phyloP scores from a whole-genome alignment of 495 filamentous ascomycete species.

The Daldinia loculata region DNA sequence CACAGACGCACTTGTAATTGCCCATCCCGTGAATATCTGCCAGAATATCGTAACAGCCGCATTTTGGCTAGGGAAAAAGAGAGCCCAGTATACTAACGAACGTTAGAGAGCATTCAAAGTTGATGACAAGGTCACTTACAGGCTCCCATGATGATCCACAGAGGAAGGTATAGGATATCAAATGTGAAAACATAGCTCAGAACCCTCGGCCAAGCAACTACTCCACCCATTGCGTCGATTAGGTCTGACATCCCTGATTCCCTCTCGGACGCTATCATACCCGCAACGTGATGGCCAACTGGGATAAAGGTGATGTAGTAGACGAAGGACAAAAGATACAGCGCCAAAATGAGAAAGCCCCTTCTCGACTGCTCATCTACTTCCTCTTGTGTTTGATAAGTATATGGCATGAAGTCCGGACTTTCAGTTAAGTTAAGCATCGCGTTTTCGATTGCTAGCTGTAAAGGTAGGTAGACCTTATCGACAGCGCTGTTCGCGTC shows the following conservation, averaged over 20 bases:
- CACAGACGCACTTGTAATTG: slow-evolving; percentile 66
- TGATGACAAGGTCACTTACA: slow-evolving; percentile 31
- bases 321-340: slow-evolving; percentile 64
- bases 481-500: slow-evolving; percentile 63
- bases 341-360: slow-evolving; percentile 67
- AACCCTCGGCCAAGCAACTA: slow-evolving; percentile 53
- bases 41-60: slow-evolving; percentile 63
- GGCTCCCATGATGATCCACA: slow-evolving; percentile 39
- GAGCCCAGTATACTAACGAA: slow-evolving; percentile 50
- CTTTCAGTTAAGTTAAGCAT: slow-evolving; percentile 64
- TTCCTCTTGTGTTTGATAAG: slow-evolving; percentile 64
- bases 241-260: slow-evolving; percentile 72
- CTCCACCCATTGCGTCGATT: slow-evolving; percentile 73
- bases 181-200: slow-evolving; percentile 38
- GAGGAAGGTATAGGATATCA: slow-evolving; percentile 35
- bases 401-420: slow-evolving; percentile 69
- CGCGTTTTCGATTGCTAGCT: slow-evolving; percentile 71
- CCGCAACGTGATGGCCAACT: slow-evolving; percentile 69
- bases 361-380: slow-evolving; percentile 61
- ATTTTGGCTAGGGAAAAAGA: slow-evolving; percentile 62
- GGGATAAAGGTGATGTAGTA: slow-evolving; percentile 70
- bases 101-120: slow-evolving; percentile 62
- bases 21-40: slow-evolving; percentile 63
- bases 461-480: slow-evolving; percentile 72
- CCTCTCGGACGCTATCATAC: slow-evolving; percentile 71